A percentile compares a stretch with the other conserved stretches of the same genome.
These are phyloP conservation scores for Termitomyces sp. DNA, from an alignment of 768 basidiomycete genomes.

Conservation along the genomic window DNA sequence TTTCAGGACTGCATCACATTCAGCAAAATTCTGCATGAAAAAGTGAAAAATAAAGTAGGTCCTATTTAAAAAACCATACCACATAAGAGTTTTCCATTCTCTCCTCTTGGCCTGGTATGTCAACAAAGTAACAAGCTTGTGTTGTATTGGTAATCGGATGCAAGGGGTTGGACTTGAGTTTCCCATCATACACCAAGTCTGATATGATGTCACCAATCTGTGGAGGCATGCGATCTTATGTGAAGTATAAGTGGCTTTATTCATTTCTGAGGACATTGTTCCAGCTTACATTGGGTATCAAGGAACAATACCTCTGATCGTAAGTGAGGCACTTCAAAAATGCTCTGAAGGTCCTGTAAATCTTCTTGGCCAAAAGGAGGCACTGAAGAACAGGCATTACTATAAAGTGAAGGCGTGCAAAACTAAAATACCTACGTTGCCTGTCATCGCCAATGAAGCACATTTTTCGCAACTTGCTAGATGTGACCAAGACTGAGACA, in stretches of 20 bases:
- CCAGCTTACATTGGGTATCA: slow-evolving; percentile 65
- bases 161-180: slow-evolving; percentile 47
- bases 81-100: slow-evolving; percentile 25
- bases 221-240: slow-evolving; percentile 76
- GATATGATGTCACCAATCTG: slow-evolving; percentile 76
- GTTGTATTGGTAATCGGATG: slow-evolving; percentile 43
- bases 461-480: slow-evolving; percentile 38
- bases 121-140: slow-evolving; percentile 60
- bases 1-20: slow-evolving; percentile 49
- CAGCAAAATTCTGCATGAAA: slow-evolving; percentile 49
- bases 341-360: slow-evolving; percentile 56
- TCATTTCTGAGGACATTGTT: not conserved
- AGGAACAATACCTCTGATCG: slow-evolving; percentile 45
- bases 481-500: slow-evolving; percentile 31
- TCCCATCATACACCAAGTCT: slow-evolving; percentile 51
- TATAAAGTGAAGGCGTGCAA: slow-evolving; percentile 10
- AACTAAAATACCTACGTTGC: slow-evolving; percentile 42
- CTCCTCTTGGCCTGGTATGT: slow-evolving; percentile 40
- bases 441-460: slow-evolving; percentile 66
- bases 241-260: slow-evolving; percentile 4
- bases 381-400: slow-evolving; percentile 36
- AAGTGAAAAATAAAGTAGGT: not conserved
- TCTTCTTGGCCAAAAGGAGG: slow-evolving; percentile 78
- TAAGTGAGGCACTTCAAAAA: slow-evolving; percentile 74
- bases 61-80: slow-evolving; percentile 20